Conservation (phyloP, 2,329 filamentous ascomycete genomes). For the Fusarium piperis region DNA sequence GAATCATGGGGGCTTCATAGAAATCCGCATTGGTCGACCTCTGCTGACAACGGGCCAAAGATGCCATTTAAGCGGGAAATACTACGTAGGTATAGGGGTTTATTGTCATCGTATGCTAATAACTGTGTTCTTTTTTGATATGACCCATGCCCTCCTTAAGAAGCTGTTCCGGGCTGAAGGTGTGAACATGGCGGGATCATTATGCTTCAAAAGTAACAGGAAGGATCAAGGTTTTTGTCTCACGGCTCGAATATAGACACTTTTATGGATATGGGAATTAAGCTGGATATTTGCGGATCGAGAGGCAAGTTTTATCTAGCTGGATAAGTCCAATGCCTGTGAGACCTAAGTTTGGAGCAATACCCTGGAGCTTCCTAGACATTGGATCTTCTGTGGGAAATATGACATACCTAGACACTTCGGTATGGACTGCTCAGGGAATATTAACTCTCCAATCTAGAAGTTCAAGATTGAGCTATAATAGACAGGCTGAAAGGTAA, state of each 20-base stretch:
- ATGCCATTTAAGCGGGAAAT: not conserved
- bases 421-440: not conserved
- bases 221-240: not conserved
- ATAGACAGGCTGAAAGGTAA: too few relatives aligned
- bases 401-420: not conserved
- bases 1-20: not conserved
- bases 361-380: not conserved
- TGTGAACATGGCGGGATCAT: not conserved
- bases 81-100: not conserved
- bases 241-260: not conserved
- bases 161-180: not conserved
- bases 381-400: not conserved
- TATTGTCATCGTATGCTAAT: not conserved
- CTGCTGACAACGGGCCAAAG: not conserved
- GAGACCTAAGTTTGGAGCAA: not conserved
- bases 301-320: too few relatives aligned
- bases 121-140: not conserved
- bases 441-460: not conserved
- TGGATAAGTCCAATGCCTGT: not conserved
- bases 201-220: too few relatives aligned
- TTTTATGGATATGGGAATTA: not conserved
- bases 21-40: not conserved
- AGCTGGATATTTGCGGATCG: not conserved
- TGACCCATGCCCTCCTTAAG: not conserved
- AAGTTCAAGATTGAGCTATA: not conserved